Conservation (phyloP, 176 grass and related monocot species). For the Oryza meyeriana region DNA sequence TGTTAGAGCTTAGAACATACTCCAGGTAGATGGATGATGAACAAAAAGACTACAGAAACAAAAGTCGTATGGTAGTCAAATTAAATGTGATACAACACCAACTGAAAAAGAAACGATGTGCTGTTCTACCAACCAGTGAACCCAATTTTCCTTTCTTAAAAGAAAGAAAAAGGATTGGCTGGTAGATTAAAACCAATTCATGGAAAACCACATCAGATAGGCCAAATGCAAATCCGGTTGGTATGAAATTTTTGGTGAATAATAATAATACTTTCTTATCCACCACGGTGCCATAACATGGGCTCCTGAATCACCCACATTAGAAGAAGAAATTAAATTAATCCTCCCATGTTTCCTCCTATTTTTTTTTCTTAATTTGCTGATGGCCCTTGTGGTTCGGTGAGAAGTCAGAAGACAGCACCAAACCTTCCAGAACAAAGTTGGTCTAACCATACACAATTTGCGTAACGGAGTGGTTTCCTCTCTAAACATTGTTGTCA, state of each 20-base stretch:
- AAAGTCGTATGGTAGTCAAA: neutral
- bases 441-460: slow-evolving; percentile 47
- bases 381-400: neutral
- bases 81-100: neutral
- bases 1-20: neutral
- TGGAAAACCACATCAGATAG: neutral
- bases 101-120: neutral
- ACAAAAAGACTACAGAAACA: neutral
- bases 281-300: slow-evolving; percentile 22
- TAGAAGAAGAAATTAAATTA: neutral
- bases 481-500: slow-evolving; percentile 32
- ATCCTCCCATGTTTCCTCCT: neutral
- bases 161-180: neutral
- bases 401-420: slow-evolving; percentile 36
- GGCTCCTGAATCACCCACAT: neutral
- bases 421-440: slow-evolving; percentile 23
- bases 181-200: neutral
- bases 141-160: neutral
- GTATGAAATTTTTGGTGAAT: neutral
- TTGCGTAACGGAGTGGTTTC: slow-evolving; percentile 25
- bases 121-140: slow-evolving; percentile 4
- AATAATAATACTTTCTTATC: neutral
- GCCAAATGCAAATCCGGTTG: slow-evolving; percentile 14
- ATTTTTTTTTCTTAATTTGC: neutral
- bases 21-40: neutral